Evolutionary conservation across 73 alveolate species (phyloP).

Genomic region (Paramecium pentaurelia): DNA sequence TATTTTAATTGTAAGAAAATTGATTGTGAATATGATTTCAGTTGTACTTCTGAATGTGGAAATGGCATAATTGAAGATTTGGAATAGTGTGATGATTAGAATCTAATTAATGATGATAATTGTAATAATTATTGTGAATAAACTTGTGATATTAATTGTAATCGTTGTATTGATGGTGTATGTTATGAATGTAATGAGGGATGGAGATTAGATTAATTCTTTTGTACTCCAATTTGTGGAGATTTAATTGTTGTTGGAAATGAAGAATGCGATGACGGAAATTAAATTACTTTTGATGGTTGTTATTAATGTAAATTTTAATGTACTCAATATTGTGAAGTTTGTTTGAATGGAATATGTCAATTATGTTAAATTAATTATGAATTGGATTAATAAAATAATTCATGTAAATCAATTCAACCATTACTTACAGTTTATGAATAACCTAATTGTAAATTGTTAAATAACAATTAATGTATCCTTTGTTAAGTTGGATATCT

Average conservation of each 20-base stretch:
- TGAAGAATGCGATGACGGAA: neutral
- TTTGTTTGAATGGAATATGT: neutral
- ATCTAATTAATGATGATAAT: neutral
- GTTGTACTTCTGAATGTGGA: neutral
- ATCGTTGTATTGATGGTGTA: neutral
- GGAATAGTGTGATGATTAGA: neutral
- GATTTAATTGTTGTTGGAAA: neutral
- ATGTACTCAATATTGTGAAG: neutral
- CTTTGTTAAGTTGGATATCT: neutral
- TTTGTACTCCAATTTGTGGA: neutral
- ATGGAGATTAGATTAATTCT: slow-evolving; percentile 13
- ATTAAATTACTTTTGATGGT: neutral
- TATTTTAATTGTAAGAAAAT: neutral
- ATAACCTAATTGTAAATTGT: neutral
- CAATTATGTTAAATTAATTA: neutral
- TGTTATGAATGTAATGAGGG: slow-evolving; percentile 57
- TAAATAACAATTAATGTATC: neutral
- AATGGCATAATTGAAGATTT: neutral
- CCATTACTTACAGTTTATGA: neutral
- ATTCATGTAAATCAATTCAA: neutral
- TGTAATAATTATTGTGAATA: neutral
- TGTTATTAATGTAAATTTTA: neutral
- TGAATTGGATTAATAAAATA: neutral
- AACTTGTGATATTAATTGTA: neutral
- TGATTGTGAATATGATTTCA: neutral